Evolutionary conservation across 2,329 filamentous ascomycete species (phyloP).

Genomic region (Aureobasidium uvarum): DNA sequence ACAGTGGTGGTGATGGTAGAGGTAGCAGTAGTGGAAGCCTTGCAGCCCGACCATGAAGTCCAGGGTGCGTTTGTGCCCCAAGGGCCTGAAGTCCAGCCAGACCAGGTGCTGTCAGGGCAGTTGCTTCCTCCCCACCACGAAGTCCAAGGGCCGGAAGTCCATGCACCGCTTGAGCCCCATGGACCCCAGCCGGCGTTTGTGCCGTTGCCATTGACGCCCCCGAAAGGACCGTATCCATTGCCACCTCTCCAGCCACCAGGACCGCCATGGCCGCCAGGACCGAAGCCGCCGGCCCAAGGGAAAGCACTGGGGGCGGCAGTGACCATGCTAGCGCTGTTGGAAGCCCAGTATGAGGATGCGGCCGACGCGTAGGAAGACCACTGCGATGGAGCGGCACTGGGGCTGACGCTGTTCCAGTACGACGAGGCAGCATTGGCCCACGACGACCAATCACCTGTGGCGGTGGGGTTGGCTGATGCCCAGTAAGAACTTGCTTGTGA

Average conservation of each 20-base stretch:
- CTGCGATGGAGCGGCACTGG: slow-evolving; percentile 21
- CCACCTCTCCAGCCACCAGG: slow-evolving; percentile 29
- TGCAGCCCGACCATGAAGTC: slow-evolving; percentile 40
- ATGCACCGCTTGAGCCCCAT: slow-evolving; percentile 35
- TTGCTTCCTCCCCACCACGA: slow-evolving; percentile 39
- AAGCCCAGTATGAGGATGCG: slow-evolving; percentile 25
- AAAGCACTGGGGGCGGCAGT: slow-evolving; percentile 20
- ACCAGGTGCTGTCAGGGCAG: slow-evolving; percentile 39
- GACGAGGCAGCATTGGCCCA: slow-evolving; percentile 33
- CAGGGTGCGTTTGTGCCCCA: slow-evolving; percentile 38
- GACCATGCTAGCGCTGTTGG: slow-evolving; percentile 1
- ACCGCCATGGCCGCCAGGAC: slow-evolving; percentile 27
- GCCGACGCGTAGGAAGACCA: slow-evolving; percentile 26
- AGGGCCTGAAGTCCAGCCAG: slow-evolving; percentile 38
- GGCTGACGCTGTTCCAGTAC: slow-evolving; percentile 29
- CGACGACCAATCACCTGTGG: slow-evolving; percentile 34
- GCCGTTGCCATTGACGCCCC: slow-evolving; percentile 27
- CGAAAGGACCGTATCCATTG: slow-evolving; percentile 31
- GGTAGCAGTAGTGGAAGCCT: slow-evolving; percentile 37
- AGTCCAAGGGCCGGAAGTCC: slow-evolving; percentile 40
- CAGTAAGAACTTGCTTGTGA: slow-evolving; percentile 26
- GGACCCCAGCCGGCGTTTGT: slow-evolving; percentile 37
- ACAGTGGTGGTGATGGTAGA: slow-evolving; percentile 35
- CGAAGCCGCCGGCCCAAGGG: slow-evolving; percentile 25
- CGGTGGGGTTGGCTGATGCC: slow-evolving; percentile 28